Evolutionary conservation across 306 rosid genomes (phyloP), one percentile per base, ranked within the genome.

Genomic region (Echinosophora koreensis): DNA sequence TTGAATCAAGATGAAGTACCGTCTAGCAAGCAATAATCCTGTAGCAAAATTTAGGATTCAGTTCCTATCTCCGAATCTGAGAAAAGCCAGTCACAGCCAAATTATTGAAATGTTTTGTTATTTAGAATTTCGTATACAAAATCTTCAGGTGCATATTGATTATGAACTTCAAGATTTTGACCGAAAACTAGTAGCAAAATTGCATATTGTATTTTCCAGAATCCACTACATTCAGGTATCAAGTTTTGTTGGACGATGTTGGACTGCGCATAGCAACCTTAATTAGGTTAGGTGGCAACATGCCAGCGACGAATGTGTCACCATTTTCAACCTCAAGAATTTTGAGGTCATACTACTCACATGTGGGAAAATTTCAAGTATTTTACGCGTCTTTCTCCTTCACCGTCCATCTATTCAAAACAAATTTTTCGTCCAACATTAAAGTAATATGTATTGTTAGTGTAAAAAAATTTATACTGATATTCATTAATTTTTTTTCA

Each of bases 281-380:
- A 70, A 44, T 11, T 64, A 28, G 78, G 80, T 11, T 56, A 16
- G 74, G 80, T 74, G 83, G 77, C 78, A 76, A 59, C 50, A 37
- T 62, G 55, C 50, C 54, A 34, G 38, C 52, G 32, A 44, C 41
- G 17, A 84, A 63, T 34, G 39, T 51, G 22, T 22, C 22, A 0
- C 22, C 13, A 38, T 44, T 72, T 63, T 63, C 77, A 30, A 22
- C 22, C 22, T 76, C 73, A 18, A 6, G 4, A 42, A 4, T 69
- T 78, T 69, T 70, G 4, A 69, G 47, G 64, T 60, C 82, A 37
- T 14, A 13, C 35, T 14, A 18, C 32, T 34, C 55, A 14, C 47
- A 15, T 27, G 10, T 34, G 4, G 30, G 22, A 60, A 62, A 10
- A n/a, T 22, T 22, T 22, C 22, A 22, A 22, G 22, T 22, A 22